Percentiles rank a stretch among this genome's conserved stretches.
Conservation (phyloP, 2,329 filamentous ascomycete genomes). For the Trichocomaceae sp. region DNA sequence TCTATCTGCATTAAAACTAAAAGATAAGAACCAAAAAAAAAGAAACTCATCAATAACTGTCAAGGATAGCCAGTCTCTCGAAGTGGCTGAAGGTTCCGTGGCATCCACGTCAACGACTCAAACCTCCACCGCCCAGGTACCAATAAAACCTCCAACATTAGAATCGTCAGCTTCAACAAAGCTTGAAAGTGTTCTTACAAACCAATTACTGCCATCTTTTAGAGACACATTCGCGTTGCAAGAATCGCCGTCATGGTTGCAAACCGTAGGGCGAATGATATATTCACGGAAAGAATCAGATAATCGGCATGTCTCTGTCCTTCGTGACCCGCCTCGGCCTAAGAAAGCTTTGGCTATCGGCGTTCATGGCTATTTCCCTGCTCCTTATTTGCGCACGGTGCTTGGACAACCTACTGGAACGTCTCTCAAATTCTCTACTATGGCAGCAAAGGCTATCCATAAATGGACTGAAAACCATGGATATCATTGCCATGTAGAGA, state of each 20-base stretch:
- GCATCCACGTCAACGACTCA: slow-evolving; percentile 17
- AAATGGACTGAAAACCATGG: slow-evolving; percentile 72
- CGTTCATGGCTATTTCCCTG: slow-evolving; percentile 89
- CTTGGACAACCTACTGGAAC: slow-evolving; percentile 94
- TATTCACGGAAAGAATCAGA: slow-evolving; percentile 50
- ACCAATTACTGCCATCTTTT: slow-evolving; percentile 45
- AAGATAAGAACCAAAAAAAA: slow-evolving; percentile 21
- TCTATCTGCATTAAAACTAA: slow-evolving; percentile 12
- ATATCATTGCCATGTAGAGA: slow-evolving; percentile 77
- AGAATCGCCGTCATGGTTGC: slow-evolving; percentile 58
- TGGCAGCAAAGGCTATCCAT: slow-evolving; percentile 75
- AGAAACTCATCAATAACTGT: slow-evolving; percentile 18
- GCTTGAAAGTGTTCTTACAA: slow-evolving; percentile 34
- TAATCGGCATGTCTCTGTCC: slow-evolving; percentile 64
- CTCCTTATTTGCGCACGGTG: slow-evolving; percentile 76
- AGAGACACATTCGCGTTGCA: slow-evolving; percentile 40
- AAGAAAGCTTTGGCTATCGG: slow-evolving; percentile 88
- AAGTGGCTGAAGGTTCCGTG: slow-evolving; percentile 18
- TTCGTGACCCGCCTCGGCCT: slow-evolving; percentile 63
- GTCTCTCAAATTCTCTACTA: slow-evolving; percentile 84
- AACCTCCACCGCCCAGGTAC: slow-evolving; percentile 13
- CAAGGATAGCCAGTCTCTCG: slow-evolving; percentile 17
- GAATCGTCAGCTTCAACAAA: slow-evolving; percentile 31
- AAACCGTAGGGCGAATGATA: slow-evolving; percentile 42
- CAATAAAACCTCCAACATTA: slow-evolving; percentile 20